Conservation (phyloP, 2,329 filamentous ascomycete genomes). For the Lasiodiplodia hormozganensis region DNA sequence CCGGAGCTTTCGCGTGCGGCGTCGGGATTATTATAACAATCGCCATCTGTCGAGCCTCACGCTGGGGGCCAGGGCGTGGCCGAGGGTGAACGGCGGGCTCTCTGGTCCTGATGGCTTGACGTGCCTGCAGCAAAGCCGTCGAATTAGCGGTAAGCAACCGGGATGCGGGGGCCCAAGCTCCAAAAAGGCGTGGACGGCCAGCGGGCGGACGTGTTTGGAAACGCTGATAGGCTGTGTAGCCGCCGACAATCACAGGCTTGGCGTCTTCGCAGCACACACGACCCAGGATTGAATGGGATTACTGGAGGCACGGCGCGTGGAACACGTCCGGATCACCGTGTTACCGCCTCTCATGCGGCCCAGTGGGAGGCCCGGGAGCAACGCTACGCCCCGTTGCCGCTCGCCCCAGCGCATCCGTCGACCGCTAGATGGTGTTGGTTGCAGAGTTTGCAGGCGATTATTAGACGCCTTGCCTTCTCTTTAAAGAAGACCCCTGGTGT, state of each 20-base stretch:
- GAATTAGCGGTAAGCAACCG: neutral
- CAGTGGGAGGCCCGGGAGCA: constrained; percentile 17
- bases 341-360: constrained; percentile 13
- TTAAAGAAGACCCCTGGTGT: constrained; percentile 25
- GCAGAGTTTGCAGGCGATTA: constrained; percentile 18
- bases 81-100: neutral
- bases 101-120: neutral
- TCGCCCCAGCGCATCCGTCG: constrained; percentile 1
- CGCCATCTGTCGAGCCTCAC: neutral
- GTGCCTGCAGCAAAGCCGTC: neutral
- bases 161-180: neutral
- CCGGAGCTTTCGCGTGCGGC: constrained; percentile 4
- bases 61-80: neutral
- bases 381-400: constrained; percentile 21
- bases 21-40: neutral
- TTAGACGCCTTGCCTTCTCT: constrained; percentile 28
- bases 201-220: neutral
- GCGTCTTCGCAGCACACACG: constrained; percentile 1
- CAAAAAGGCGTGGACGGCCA: neutral
- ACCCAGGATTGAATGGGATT: neutral
- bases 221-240: neutral
- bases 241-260: neutral
- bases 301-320: constrained; percentile 13
- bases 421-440: constrained; percentile 15
- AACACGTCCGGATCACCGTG: constrained; percentile 16